Evolutionary conservation across 768 basidiomycete species (phyloP), one percentile per base, ranked within the genome.

Genomic region (Tulasnella sp.): DNA sequence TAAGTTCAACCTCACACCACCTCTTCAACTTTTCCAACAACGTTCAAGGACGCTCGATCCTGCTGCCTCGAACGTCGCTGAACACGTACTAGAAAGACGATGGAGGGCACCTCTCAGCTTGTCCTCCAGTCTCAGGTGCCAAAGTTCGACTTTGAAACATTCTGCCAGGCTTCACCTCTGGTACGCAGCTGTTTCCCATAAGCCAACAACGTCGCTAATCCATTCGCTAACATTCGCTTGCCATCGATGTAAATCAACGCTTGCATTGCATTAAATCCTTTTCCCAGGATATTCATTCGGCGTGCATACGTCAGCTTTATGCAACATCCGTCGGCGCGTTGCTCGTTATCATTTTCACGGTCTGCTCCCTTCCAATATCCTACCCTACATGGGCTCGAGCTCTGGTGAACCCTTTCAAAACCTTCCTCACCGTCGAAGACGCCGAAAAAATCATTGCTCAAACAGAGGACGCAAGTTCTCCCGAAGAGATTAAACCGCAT

Each of bases 341-440:
- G 34, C 64, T 65, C 22, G 39, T 65, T 22, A 22, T 65, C 39
- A n/a, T 65, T 40, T 65, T 36, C 64, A 65, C 39, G 5, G 17
- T 65, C 8, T 36, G 22, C 34, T 65, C 64, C 8, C 16, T 65
- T 37, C 64, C 64, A n/a, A 65, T 65, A 12, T 22, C 35, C 4
- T 65, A 65, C 35, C 64, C 64, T 12, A 9, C 64, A 16, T 65
- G 64, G 64, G 12, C 36, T 34, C 34, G 34, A 17, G 39, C 40
- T 2, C 9, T 72, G 17, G 39, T 29, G 34, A 29, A 59, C 35
- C 62, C 72, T 5, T 72, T 75, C 71, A 44, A 62, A 14, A 66
- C 70, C 3, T 77, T 76, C 47, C 44, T 77, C 19, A 44, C 70
- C 22, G 72, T 77, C 17, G 16, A 39, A 2, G 76, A 77, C 35